Evolutionary conservation across 1,139 yeast genomes (phyloP).

Genomic region (Tardiomyces depauwii): DNA sequence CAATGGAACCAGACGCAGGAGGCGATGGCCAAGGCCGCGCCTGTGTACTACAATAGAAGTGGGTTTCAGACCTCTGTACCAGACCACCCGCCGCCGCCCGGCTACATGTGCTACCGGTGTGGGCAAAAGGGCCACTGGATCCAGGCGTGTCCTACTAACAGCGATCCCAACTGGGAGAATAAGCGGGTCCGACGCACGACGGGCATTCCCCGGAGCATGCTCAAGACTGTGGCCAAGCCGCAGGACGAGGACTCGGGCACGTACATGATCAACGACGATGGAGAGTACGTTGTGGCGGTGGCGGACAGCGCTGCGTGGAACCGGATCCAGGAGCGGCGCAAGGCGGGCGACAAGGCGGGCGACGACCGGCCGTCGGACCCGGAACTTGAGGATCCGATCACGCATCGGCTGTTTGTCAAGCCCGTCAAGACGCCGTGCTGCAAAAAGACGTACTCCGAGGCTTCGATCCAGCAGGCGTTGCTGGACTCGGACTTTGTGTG

Average conservation of each 20-base stretch:
- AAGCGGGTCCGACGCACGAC: constrained; percentile 85
- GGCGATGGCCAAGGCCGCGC: constrained; percentile 49
- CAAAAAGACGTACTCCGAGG: constrained; percentile 43
- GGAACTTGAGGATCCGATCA: constrained; percentile 51
- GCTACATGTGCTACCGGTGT: constrained; percentile 91
- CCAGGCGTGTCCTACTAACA: constrained; percentile 87
- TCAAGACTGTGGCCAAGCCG: constrained; percentile 69
- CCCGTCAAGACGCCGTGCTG: constrained; percentile 93
- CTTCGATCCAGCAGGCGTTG: constrained; percentile 57
- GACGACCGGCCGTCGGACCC: constrained; percentile 46
- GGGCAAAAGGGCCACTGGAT: constrained; percentile 97
- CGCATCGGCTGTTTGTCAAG: constrained; percentile 47
- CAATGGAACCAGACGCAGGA: constrained; percentile 96
- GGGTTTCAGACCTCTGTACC: constrained; percentile 4
- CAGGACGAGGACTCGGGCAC: constrained; percentile 45
- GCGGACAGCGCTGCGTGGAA: constrained; percentile 95
- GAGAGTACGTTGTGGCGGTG: constrained; percentile 87
- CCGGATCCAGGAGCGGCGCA: constrained; percentile 41
- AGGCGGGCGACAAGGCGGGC: constrained; percentile 36
- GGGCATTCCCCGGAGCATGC: constrained; percentile 91
- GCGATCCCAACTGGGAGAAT: constrained; percentile 90
- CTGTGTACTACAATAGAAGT: constrained; percentile 20
- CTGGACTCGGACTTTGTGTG: constrained; percentile 83
- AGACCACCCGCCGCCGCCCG: constrained; percentile 85
- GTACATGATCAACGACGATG: constrained; percentile 86